Percentiles rank a stretch among this genome's conserved stretches.
Evolutionary conservation across 2,329 filamentous ascomycete genomes (phyloP).

Genomic region (Ophiostoma perfectum): DNA sequence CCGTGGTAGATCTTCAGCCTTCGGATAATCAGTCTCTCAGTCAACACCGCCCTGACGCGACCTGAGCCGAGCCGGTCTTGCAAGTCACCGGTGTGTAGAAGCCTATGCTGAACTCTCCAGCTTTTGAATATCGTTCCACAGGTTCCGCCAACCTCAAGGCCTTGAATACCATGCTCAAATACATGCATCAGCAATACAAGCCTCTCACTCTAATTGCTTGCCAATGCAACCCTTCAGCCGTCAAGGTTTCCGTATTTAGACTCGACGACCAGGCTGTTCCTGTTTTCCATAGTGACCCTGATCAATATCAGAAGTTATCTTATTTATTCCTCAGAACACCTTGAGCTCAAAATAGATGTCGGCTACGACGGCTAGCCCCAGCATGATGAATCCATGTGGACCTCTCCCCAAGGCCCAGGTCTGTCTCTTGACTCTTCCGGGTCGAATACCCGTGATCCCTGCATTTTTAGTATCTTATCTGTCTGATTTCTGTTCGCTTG

Average conservation of each 20-base stretch:
- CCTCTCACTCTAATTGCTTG: neutral
- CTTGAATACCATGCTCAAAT: too few species aligned
- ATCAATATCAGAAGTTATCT: neutral
- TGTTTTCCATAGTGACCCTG: neutral
- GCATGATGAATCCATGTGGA: neutral
- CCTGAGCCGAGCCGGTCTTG: too few species aligned
- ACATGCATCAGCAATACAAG: neutral
- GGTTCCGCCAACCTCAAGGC: too few species aligned
- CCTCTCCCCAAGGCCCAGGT: neutral
- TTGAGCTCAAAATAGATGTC: neutral
- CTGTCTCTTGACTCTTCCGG: neutral
- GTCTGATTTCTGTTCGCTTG: too few species aligned
- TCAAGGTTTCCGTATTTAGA: neutral
- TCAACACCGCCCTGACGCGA: too few species aligned
- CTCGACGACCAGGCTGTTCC: neutral
- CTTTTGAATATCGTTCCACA: too few species aligned
- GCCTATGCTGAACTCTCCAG: too few species aligned
- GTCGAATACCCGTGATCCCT: neutral
- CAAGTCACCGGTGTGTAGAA: too few species aligned
- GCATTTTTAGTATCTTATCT: neutral
- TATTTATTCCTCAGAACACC: neutral
- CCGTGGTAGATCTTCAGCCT: neutral
- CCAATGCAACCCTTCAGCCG: slow-evolving; percentile 9
- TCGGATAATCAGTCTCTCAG: neutral
- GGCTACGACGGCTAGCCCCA: neutral